Evolutionary conservation across 352 stramenopile species (phyloP), one percentile per base, ranked within the genome.

Genomic region (Thalassiosira hispida): DNA sequence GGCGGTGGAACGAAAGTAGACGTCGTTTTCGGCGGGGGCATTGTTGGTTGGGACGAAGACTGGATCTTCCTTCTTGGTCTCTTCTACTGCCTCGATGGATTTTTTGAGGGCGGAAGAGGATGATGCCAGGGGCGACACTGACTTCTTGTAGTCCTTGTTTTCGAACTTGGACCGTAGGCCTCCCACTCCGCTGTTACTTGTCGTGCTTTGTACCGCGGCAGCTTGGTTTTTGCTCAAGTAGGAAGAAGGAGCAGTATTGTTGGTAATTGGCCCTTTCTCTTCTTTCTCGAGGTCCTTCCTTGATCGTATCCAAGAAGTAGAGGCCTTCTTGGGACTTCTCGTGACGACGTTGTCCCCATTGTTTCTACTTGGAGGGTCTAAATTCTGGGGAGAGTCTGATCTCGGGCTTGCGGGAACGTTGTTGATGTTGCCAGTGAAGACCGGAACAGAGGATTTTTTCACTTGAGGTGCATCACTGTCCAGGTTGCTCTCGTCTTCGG

Each of bases 1-100:
- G 9, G 84, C 66, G 69, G 82, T 83, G 2, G 83, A 91, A 14
- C 84, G 76, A 42, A 94, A 92, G 29, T 84, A 73, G 16, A 94
- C 73, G 38, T 87, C 65, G 23, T 79, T 74, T 55, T 84, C 69
- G 51, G 67, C 44, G 22, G 52, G 8, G n/a, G n/a, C n/a, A 22
- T 61, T 62, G 33, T 55, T 64, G 12, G 38, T 25, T 63, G 42
- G 27, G 11, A 77, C 56, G n/a, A 55, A 63, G 14, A 62, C 23
- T 49, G 5, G 40, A 6, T 22, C 20, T 49, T 49, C 12, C 40
- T 49, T 49, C 40, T 49, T 49, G 9, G 33, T 42, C 33, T 11
- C 11, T 42, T 11, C 11, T 11, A 5, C 11, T 42, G 5, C 33
- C 33, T n/a, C 20, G 40, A n/a, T n/a, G 9, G 9, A 18, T 49